Conservation (phyloP, 768 basidiomycete species). For the Artomyces pyxidatus region DNA sequence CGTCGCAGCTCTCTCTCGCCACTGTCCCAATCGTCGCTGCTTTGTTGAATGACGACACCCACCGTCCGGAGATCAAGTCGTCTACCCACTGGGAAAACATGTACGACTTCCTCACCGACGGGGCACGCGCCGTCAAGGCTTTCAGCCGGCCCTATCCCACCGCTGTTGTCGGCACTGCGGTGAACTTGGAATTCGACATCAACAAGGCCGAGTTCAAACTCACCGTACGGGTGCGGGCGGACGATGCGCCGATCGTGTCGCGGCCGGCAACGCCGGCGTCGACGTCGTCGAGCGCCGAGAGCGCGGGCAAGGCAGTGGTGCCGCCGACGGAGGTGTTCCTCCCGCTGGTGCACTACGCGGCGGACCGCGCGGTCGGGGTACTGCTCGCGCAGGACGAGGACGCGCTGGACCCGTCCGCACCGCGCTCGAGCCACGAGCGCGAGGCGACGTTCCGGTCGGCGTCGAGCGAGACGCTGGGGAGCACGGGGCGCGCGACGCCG, state of each 20-base stretch:
- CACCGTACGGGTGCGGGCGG: conserved; percentile 50
- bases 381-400: conserved; percentile 1
- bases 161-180: conserved; percentile 61
- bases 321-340: conserved; percentile 83
- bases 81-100: conserved; percentile 38
- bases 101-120: conserved; percentile 74
- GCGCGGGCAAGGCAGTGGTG: conserved; percentile 27
- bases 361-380: conserved; percentile 24
- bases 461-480: conserved; percentile 12
- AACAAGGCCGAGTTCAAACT: conserved; percentile 61
- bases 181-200: conserved; percentile 70
- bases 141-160: conserved; percentile 81
- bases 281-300: conserved; percentile 11
- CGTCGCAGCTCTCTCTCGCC: conserved; percentile 31
- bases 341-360: conserved; percentile 84
- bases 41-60: conserved; percentile 13
- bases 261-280: conserved; percentile 14
- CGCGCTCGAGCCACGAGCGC: background rate
- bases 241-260: conserved; percentile 36
- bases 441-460: conserved; percentile 1
- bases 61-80: conserved; percentile 15
- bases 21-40: conserved; percentile 22
- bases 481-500: conserved; percentile 58
- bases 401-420: conserved; percentile 7
- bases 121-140: conserved; percentile 76